A percentile compares a stretch with the other conserved stretches of the same genome.
These are phyloP conservation scores for Dispira parvispora DNA, from an alignment of 192 early-diverging fungal genomes.

Conservation along the genomic window DNA sequence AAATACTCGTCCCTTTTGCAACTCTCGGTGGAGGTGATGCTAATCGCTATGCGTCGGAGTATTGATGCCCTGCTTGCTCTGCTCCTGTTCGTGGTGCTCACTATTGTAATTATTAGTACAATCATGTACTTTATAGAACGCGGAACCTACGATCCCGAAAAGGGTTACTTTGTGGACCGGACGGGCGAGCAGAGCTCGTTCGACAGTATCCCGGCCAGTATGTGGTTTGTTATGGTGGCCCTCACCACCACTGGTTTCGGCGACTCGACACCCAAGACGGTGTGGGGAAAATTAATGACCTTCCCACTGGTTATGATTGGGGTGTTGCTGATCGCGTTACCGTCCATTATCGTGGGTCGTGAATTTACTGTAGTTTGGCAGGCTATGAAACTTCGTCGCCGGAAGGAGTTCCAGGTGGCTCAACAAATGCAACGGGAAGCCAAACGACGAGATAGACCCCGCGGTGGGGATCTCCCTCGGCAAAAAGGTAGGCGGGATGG, in stretches of 20 bases:
- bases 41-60: slow-evolving; percentile 56
- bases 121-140: slow-evolving; percentile 70
- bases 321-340: slow-evolving; percentile 61
- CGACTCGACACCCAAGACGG: slow-evolving; percentile 66
- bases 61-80: slow-evolving; percentile 56
- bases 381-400: slow-evolving; percentile 26
- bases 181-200: slow-evolving; percentile 56
- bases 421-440: background rate
- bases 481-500: background rate
- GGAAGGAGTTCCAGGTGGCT: background rate
- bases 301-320: slow-evolving; percentile 73
- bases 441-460: background rate
- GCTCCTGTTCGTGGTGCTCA: slow-evolving; percentile 54
- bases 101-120: slow-evolving; percentile 53
- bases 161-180: slow-evolving; percentile 43
- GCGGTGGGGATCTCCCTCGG: background rate
- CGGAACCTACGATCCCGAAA: slow-evolving; percentile 50
- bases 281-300: slow-evolving; percentile 59
- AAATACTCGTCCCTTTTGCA: slow-evolving; percentile 66
- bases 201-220: slow-evolving; percentile 60
- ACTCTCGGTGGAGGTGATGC: slow-evolving; percentile 72
- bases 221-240: slow-evolving; percentile 63
- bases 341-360: slow-evolving; percentile 69
- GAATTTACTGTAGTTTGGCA: slow-evolving; percentile 77
- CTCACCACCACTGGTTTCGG: slow-evolving; percentile 68